phyloP scores from a whole-genome alignment of 2,329 filamentous ascomycete species.

The Stachybotrys chartarum region DNA sequence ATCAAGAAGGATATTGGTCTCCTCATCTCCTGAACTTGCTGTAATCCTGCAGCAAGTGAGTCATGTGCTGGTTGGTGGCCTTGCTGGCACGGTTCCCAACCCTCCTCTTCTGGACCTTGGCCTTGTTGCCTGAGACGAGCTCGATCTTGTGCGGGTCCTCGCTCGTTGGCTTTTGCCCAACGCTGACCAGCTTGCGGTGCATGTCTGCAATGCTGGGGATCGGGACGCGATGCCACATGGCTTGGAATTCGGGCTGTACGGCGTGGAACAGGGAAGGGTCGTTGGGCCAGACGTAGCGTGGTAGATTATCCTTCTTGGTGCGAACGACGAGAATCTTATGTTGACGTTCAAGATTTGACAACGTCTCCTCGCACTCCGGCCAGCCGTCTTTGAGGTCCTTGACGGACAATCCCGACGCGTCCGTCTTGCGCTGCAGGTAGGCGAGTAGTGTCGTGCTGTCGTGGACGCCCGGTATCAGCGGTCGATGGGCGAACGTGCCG shows the following conservation, averaged over 20 bases:
- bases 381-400: constrained; percentile 95
- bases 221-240: constrained; percentile 74
- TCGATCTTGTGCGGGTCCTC: constrained; percentile 57
- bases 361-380: constrained; percentile 73
- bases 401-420: constrained; percentile 73
- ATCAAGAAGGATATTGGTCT: no score
- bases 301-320: constrained; percentile 85
- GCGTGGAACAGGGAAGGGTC: constrained; percentile 68
- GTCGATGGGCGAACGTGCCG: constrained; percentile 76
- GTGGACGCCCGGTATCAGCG: constrained; percentile 72
- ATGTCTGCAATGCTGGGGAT: constrained; percentile 71
- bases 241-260: constrained; percentile 77
- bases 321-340: constrained; percentile 79
- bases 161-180: constrained; percentile 77
- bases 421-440: constrained; percentile 74
- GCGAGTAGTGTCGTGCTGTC: constrained; percentile 69
- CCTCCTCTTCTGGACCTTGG: constrained; percentile 69
- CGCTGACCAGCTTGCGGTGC: constrained; percentile 66
- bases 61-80: constrained; percentile 85
- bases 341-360: constrained; percentile 69
- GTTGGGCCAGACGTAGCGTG: constrained; percentile 83
- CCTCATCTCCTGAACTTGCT: constrained; percentile 36
- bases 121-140: constrained; percentile 38
- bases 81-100: constrained; percentile 62
- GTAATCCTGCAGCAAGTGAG: constrained; percentile 70